Evolutionary conservation across 306 rosid genomes (phyloP).

Genomic region (Lablab purpureus): DNA sequence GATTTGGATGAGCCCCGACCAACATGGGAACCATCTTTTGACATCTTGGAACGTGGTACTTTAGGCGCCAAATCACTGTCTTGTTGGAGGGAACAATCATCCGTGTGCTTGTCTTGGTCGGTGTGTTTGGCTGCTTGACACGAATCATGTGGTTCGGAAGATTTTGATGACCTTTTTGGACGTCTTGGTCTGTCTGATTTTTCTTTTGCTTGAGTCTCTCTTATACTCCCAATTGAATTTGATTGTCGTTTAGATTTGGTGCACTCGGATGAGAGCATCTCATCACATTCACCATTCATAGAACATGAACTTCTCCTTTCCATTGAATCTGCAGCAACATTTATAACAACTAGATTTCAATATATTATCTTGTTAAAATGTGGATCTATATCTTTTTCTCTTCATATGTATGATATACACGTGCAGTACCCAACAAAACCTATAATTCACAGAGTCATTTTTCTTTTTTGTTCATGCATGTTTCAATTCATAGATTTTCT

Average conservation of each 20-base stretch:
- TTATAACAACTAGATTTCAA: neutral
- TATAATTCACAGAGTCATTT: no score
- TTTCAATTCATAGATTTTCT: no score
- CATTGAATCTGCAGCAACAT: constrained; percentile 44
- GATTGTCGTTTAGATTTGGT: constrained; percentile 59
- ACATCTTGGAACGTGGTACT: constrained; percentile 57
- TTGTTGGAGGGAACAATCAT: constrained; percentile 38
- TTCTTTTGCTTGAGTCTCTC: constrained; percentile 64
- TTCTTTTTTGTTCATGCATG: no score
- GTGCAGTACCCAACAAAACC: no score
- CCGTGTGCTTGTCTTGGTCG: constrained; percentile 25
- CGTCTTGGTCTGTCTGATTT: constrained; percentile 67
- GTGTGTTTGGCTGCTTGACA: constrained; percentile 39
- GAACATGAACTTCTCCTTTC: constrained; percentile 40
- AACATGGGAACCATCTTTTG: constrained; percentile 51
- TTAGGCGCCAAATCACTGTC: constrained; percentile 52
- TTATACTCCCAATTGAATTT: constrained; percentile 36
- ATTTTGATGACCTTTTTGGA: constrained; percentile 54
- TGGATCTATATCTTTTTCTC: no score
- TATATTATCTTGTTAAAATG: neutral
- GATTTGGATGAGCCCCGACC: constrained; percentile 51
- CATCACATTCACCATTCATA: constrained; percentile 30
- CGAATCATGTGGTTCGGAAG: constrained; percentile 44
- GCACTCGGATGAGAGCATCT: constrained; percentile 49
- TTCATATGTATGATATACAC: no score